Evolutionary conservation across 495 filamentous ascomycete genomes (phyloP), one percentile per base, ranked within the genome.

Genomic region (Cercophora sp.): DNA sequence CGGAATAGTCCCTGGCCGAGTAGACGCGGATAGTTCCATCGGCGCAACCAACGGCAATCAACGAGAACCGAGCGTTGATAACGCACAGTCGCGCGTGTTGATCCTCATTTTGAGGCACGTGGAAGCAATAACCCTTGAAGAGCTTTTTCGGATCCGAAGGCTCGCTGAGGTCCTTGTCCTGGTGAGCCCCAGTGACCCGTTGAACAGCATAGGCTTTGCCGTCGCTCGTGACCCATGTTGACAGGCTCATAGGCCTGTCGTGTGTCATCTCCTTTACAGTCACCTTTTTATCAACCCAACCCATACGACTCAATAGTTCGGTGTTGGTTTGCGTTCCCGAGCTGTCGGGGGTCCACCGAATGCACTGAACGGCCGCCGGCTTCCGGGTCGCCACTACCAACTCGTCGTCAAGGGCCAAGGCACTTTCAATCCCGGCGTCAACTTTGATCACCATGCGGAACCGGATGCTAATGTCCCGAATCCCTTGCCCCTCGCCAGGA

Each of bases 371-470:
- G 25, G 94, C 94, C 1, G 91, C 85, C 1, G 94, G 94, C 64
- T 92, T 96, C 56, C 86, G 78, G 3, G 94, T 99, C 8, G 93
- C 90, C 34, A 99, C 91, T 31, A 99, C 78, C 25, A 99, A 77
- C 68, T 96, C 94, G 26, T 93, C 87, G 57, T 97, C 94, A 31
- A 97, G 76, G 2, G 94, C 92, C 41, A 97, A 68, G n/a, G 86
- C 89, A 57, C 74, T 79, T 58, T 83, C 83, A 55, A 99, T 96
- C 1, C 94, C 94, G 8, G 94, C 94, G 67, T 99, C 93, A 18
- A 99, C 88, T 69, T 94, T 94, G 52, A 99, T 96, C 19, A 94
- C 91, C 89, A 96, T 96, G 45, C 93, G 80, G 71, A 99, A 97
- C 16, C 89, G 83, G 37, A 97, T 76, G 54, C 83, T 96, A 40